Evolutionary conservation across 352 stramenopile species (phyloP).

Genomic region (Paralagenidium karlingii): DNA sequence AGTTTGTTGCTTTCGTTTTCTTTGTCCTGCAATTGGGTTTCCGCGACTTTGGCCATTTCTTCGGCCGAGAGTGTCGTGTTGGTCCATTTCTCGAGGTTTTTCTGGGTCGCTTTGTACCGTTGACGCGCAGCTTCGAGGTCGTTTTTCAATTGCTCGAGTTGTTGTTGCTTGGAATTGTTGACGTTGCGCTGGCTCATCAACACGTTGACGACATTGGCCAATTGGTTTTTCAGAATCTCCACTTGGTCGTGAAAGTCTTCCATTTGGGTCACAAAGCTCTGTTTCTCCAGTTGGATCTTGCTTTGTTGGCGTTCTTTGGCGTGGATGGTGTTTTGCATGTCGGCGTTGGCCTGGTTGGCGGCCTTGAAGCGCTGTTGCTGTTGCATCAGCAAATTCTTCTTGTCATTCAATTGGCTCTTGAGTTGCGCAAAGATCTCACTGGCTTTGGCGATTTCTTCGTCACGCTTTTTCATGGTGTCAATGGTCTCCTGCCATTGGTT

Average conservation of each 20-base stretch:
- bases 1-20: conserved; percentile 41
- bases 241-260: conserved; percentile 85
- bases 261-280: conserved; percentile 34
- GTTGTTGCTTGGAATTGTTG: conserved; percentile 57
- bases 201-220: conserved; percentile 74
- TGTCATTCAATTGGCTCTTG: conserved; percentile 28
- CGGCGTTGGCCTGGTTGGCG: conserved; percentile 77
- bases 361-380: conserved; percentile 71
- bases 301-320: conserved; percentile 54
- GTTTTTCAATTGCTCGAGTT: conserved; percentile 72
- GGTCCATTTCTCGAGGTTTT: conserved; percentile 54
- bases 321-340: conserved; percentile 62
- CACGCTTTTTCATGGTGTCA: conserved; percentile 85
- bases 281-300: conserved; percentile 55
- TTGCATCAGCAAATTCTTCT: conserved; percentile 56
- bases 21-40: conserved; percentile 52
- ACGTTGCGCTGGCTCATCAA: conserved; percentile 68
- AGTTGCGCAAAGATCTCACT: conserved; percentile 80
- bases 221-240: conserved; percentile 87
- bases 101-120: conserved; percentile 72
- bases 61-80: conserved; percentile 73
- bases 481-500: conserved; percentile 92
- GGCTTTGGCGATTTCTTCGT: conserved; percentile 88
- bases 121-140: conserved; percentile 47
- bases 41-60: conserved; percentile 77